Conservation (phyloP, 2,329 filamentous ascomycete genomes). For the Parafenestella ontariensis region DNA sequence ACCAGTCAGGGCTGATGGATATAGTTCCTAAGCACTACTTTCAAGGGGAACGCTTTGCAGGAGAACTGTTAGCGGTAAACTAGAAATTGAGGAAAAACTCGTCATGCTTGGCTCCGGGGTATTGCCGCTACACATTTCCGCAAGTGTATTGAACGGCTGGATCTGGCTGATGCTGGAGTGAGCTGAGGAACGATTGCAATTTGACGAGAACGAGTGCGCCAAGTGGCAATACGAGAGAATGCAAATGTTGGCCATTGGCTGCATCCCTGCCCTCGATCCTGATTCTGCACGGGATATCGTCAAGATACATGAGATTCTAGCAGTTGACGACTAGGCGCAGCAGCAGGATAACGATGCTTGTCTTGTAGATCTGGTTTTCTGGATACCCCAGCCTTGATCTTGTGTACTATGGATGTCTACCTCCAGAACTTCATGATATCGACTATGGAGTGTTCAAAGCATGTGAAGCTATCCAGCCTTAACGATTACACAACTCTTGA, state of each 20-base stretch:
- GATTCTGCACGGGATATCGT: neutral
- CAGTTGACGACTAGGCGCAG: neutral
- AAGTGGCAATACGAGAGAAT: constrained; percentile 8
- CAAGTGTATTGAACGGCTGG: neutral
- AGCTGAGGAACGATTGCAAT: constrained; percentile 2
- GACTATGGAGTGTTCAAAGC: too few relatives aligned
- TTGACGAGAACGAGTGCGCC: constrained; percentile 6
- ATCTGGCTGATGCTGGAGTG: constrained; percentile 1
- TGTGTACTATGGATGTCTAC: neutral
- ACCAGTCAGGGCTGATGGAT: neutral
- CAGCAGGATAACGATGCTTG: neutral
- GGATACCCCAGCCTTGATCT: neutral
- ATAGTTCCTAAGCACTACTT: too few relatives aligned
- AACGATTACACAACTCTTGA: neutral
- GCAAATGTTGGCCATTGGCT: neutral
- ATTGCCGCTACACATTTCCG: constrained; percentile 15
- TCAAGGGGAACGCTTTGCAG: too few relatives aligned
- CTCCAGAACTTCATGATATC: neutral
- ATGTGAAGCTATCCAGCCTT: neutral
- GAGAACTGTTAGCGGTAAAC: neutral
- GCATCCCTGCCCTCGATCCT: neutral
- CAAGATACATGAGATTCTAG: neutral
- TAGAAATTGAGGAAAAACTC: neutral
- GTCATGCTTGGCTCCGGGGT: constrained; percentile 5
- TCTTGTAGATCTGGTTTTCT: neutral